Evolutionary conservation across 345 rosid genomes (phyloP).

Genomic region (Hirschfeldia incana): DNA sequence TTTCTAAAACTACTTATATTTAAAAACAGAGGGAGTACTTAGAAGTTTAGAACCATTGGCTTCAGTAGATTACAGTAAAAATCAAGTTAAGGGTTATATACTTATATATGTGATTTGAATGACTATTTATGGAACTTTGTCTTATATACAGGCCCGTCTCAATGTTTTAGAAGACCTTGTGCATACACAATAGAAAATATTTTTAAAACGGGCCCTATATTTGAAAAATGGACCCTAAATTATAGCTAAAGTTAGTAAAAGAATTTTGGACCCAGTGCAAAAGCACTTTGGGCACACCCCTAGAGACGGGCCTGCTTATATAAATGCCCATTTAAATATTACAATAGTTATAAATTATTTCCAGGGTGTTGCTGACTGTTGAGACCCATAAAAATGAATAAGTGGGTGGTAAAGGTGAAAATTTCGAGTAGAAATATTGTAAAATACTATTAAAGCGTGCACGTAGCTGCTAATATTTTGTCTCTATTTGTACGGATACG

Average conservation of each 20-base stretch:
- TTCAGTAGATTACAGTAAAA: not conserved
- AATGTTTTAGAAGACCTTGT: too few species aligned
- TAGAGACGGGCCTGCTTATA: too few species aligned
- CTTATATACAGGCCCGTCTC: not conserved
- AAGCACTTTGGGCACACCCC: too few species aligned
- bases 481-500: constrained; percentile 38
- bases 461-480: constrained; percentile 9
- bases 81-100: not conserved
- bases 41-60: not conserved
- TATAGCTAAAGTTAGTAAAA: too few species aligned
- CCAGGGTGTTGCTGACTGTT: constrained; percentile 10
- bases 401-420: constrained; percentile 23
- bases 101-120: not conserved
- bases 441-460: constrained; percentile 13
- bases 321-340: not conserved
- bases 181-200: too few species aligned
- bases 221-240: too few species aligned
- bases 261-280: too few species aligned
- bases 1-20: too few species aligned
- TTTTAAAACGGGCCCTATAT: too few species aligned
- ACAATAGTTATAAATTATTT: not conserved
- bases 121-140: not conserved
- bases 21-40: not conserved
- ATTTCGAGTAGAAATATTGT: constrained; percentile 6
- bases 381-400: not conserved